phyloP scores from a whole-genome alignment of 441 rosid genomes.

The Adansonia rubrostipa region DNA sequence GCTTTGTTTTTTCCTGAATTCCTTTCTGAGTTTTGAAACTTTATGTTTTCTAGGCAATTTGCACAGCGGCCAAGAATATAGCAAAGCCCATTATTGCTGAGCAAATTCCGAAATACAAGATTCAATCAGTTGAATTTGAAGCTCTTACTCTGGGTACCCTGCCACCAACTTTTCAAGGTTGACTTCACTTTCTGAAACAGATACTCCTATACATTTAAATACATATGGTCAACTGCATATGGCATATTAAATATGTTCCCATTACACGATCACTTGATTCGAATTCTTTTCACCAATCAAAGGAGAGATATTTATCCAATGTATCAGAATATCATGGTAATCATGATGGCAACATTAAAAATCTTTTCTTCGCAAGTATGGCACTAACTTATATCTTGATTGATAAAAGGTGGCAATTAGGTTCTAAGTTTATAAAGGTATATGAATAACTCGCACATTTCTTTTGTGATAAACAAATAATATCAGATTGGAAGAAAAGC shows the following conservation, averaged over 20 bases:
- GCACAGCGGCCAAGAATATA: constrained; percentile 52
- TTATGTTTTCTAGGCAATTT: constrained; percentile 55
- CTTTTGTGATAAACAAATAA: not conserved
- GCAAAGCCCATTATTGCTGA: constrained; percentile 72
- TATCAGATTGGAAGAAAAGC: not conserved
- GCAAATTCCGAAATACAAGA: constrained; percentile 66
- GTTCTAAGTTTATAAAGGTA: not conserved
- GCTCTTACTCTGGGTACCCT: constrained; percentile 62
- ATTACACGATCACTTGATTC: not conserved
- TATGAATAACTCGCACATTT: not conserved
- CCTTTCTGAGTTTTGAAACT: constrained; percentile 25
- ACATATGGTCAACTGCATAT: constrained; percentile 2
- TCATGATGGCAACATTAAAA: constrained; percentile 2
- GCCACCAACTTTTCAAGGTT: constrained; percentile 73
- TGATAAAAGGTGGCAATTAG: not conserved
- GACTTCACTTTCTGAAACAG: constrained; percentile 14
- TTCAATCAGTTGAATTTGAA: constrained; percentile 74
- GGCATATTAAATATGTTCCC: not conserved
- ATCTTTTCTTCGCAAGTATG: not conserved
- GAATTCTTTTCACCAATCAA: not conserved
- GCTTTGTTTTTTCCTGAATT: constrained; percentile 7
- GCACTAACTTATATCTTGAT: not conserved
- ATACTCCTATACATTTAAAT: not conserved
- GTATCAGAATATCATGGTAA: not conserved
- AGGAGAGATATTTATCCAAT: not conserved